Conservation (phyloP, 1,284 basidiomycete genomes). For the Xerocomus nothofagi region DNA sequence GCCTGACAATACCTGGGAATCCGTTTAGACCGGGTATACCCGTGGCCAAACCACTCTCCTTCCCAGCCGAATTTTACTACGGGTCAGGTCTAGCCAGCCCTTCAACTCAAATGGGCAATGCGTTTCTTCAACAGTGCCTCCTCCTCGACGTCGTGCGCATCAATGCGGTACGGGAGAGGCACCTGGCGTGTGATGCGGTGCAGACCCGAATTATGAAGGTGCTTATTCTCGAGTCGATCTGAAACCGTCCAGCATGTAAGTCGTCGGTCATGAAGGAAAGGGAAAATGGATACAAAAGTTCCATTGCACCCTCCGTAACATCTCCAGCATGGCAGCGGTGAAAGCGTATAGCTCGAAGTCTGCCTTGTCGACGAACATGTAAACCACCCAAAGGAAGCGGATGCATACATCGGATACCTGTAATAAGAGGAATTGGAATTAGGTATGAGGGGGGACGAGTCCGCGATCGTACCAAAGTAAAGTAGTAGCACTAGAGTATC, state of each 20-base stretch:
- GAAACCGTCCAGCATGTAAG: slow-evolving; percentile 3
- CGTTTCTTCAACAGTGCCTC: slow-evolving; percentile 20
- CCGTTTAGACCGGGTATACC: not conserved
- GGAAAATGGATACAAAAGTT: slow-evolving; percentile 69
- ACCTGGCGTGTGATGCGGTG: slow-evolving; percentile 78
- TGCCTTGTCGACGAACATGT: slow-evolving; percentile 59
- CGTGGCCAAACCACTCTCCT: not conserved
- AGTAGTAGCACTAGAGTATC: slow-evolving; percentile 62
- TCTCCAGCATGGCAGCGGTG: slow-evolving; percentile 72
- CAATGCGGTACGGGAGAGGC: slow-evolving; percentile 70
- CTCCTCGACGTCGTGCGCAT: slow-evolving; percentile 23
- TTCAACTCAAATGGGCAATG: slow-evolving; percentile 22
- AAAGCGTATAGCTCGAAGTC: slow-evolving; percentile 62
- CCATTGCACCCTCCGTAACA: slow-evolving; percentile 86
- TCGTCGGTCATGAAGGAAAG: not conserved
- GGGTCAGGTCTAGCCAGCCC: not conserved
- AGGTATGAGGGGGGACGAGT: not conserved
- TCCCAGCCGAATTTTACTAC: not conserved
- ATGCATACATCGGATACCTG: slow-evolving; percentile 73
- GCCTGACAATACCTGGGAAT: not conserved
- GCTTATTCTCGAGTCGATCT: slow-evolving; percentile 87
- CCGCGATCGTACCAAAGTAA: slow-evolving; percentile 59
- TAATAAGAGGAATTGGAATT: not conserved
- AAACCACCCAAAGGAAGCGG: slow-evolving; percentile 82
- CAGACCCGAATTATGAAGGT: slow-evolving; percentile 79